A percentile compares a stretch with the other conserved stretches of the same genome.
These are phyloP conservation scores for Przewalskia tangutica DNA, from an alignment of 257 asterid genomes.

Conservation along the genomic window DNA sequence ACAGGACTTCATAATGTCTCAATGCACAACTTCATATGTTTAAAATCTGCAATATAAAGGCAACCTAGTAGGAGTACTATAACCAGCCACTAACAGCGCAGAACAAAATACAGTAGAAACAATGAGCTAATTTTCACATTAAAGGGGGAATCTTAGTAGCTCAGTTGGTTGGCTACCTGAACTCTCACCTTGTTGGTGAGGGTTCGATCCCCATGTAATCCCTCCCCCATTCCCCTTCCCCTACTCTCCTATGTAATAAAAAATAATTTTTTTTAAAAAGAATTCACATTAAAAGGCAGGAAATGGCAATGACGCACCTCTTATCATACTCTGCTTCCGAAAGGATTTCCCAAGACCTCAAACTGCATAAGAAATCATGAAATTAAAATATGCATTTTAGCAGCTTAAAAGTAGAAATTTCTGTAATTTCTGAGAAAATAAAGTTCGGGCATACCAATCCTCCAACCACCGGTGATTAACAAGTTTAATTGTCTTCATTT, in stretches of 20 bases:
- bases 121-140: neutral
- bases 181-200: too few relatives aligned
- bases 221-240: too few relatives aligned
- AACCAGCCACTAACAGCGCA: neutral
- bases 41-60: neutral
- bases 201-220: too few relatives aligned
- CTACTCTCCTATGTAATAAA: too few relatives aligned
- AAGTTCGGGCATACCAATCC: slow-evolving; percentile 48
- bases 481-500: slow-evolving; percentile 51
- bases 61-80: neutral
- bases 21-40: neutral
- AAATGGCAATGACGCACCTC: slow-evolving; percentile 44
- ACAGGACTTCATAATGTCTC: neutral
- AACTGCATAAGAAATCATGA: slow-evolving; percentile 28
- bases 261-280: too few relatives aligned
- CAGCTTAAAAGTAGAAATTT: neutral
- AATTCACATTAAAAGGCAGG: neutral
- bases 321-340: slow-evolving; percentile 64
- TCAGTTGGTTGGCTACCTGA: too few relatives aligned
- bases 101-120: neutral
- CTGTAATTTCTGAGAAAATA: neutral
- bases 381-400: neutral
- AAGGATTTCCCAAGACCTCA: slow-evolving; percentile 85
- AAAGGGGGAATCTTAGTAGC: too few relatives aligned
- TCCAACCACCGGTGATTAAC: slow-evolving; percentile 91